phyloP scores from a whole-genome alignment of 1,284 basidiomycete species.

The Puccinia polysora region DNA sequence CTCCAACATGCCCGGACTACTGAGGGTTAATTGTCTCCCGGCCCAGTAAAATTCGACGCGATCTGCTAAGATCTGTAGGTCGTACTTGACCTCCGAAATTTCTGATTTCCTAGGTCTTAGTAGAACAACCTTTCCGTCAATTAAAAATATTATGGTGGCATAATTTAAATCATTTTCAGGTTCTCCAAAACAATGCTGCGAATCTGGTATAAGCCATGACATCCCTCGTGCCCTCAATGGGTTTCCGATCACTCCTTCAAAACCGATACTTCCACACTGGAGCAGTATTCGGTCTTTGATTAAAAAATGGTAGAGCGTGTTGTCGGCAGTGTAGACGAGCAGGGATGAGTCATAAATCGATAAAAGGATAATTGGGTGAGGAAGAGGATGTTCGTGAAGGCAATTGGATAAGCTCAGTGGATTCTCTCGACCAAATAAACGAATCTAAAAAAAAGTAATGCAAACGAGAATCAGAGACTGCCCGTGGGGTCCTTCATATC shows the following conservation, averaged over 20 bases:
- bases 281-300: conserved; percentile 55
- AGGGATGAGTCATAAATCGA: conserved; percentile 92
- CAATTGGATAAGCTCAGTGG: conserved; percentile 82
- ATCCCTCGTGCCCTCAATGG: conserved; percentile 81
- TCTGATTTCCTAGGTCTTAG: conserved; percentile 56
- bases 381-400: conserved; percentile 73
- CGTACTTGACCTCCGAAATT: conserved; percentile 80
- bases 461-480: neutral
- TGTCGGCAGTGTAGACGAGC: conserved; percentile 95
- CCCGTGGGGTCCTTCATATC: too few relatives aligned
- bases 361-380: conserved; percentile 72
- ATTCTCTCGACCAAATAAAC: conserved; percentile 89
- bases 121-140: conserved; percentile 84
- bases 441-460: conserved; percentile 60
- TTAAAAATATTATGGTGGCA: conserved; percentile 92
- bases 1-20: conserved; percentile 83
- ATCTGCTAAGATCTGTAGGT: conserved; percentile 94
- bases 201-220: conserved; percentile 93
- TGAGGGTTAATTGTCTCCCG: conserved; percentile 60
- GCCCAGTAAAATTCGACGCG: conserved; percentile 98
- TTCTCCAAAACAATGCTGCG: conserved; percentile 90
- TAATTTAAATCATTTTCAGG: conserved; percentile 87
- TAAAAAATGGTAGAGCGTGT: conserved; percentile 86
- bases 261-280: conserved; percentile 89
- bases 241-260: conserved; percentile 80